These are phyloP conservation scores for Pseudogymnoascus sp. DNA, from an alignment of 2,329 filamentous ascomycete genomes.

Conservation along the genomic window DNA sequence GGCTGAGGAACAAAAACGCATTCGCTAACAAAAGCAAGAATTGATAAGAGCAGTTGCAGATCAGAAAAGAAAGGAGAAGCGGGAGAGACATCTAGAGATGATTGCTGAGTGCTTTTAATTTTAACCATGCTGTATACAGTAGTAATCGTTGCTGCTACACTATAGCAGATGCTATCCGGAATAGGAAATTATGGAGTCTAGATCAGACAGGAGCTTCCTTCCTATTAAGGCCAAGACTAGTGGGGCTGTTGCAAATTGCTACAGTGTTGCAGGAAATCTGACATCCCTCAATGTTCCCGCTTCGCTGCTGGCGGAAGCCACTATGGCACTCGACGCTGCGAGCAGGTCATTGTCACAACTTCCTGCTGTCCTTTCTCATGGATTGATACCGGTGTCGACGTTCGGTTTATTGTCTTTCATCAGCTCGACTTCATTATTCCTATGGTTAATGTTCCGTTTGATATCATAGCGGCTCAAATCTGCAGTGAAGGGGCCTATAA, in stretches of 20 bases:
- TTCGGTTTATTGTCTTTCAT: constrained; percentile 42
- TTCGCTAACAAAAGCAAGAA: neutral
- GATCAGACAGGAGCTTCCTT: neutral
- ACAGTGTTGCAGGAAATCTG: neutral
- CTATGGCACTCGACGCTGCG: constrained; percentile 14
- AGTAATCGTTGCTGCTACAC: neutral
- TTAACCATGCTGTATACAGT: neutral
- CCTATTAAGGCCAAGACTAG: neutral
- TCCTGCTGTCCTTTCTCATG: constrained; percentile 26
- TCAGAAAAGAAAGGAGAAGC: no score
- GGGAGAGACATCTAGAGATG: no score
- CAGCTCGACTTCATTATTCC: constrained; percentile 35
- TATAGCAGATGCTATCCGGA: neutral
- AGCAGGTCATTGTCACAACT: constrained; percentile 23
- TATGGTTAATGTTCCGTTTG: constrained; percentile 34
- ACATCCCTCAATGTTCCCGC: neutral
- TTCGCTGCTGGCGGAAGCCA: neutral
- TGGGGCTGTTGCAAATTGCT: neutral
- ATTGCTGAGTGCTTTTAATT: no score
- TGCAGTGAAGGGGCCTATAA: constrained; percentile 34
- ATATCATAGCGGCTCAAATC: constrained; percentile 22
- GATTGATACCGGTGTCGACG: constrained; percentile 38
- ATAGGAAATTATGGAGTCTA: neutral
- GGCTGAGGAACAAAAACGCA: no score
- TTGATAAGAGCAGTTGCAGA: no score